Evolutionary conservation across 2,329 filamentous ascomycete species (phyloP), one percentile per base, ranked within the genome.

Genomic region (Uncinocarpus reesii): DNA sequence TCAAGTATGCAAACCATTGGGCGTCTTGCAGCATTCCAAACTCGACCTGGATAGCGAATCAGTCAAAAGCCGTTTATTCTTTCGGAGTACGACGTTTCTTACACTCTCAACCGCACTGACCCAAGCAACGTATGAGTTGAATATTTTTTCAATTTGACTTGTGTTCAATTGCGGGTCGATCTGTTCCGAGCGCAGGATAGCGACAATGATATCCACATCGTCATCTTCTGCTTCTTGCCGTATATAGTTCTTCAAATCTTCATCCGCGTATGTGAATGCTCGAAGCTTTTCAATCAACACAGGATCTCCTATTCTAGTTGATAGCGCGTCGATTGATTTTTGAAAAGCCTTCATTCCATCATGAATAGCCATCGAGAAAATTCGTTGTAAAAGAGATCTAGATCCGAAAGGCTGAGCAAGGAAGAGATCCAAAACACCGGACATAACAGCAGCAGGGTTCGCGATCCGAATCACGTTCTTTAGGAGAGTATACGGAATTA

Each of bases 391-490:
- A 8, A 98, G 72, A 8, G 89, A 95, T 45, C 88, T 80, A 0
- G 89, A 77, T 16, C 90, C 90, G 53, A 96, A 94, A 0, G 92
- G 92, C 58, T 96, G 92, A 6, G 92, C 90, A 51, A 96, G 76
- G 71, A 98, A 98, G 38, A 98, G 77, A 63, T 98, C 92, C 18
- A 98, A 75, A 37, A 96, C 82, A 16, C 84, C 84, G n/a, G 84
- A 86, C 90, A 98, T 96, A 55, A 98, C 92, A 4, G 88, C 87
- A 0, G 90, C 90, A 2, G 92, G 92, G 58, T 98, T 98, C 18
- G 92, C 88, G 57, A 96, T 87, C 49, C 90, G 81, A 60, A 98
- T 96, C 40, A 95, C 87, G 62, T 96, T 95, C 71, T 98, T 98
- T 63, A 98, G 75, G 42, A 95, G 73, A 0, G 83, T 84, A 62